A percentile compares a stretch with the other conserved stretches of the same genome.
These are phyloP conservation scores for Aspergillus sp. DNA, from an alignment of 2,329 filamentous ascomycete species.

Conservation along the genomic window DNA sequence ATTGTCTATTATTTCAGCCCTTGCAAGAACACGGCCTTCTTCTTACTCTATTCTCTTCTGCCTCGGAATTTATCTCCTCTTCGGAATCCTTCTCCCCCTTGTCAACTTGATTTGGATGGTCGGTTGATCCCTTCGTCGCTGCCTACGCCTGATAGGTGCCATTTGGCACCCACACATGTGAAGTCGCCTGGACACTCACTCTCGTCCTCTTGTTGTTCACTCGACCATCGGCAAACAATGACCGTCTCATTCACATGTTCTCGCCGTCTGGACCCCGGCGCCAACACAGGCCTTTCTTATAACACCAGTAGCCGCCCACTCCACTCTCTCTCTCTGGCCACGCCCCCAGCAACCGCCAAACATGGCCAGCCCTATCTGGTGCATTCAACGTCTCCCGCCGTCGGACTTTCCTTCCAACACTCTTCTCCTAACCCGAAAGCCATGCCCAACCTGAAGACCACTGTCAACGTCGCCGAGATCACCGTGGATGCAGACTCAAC, in stretches of 20 bases:
- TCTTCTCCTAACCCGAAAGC: constrained; percentile 8
- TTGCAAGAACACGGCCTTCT: background rate
- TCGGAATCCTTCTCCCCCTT: constrained; percentile 1
- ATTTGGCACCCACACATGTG: constrained; percentile 16
- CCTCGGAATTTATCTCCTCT: background rate
- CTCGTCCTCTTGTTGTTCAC: background rate
- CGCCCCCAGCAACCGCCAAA: constrained; percentile 8
- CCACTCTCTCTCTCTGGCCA: constrained; percentile 9
- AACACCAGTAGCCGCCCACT: constrained; percentile 10
- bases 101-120: constrained; percentile 1
- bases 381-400: background rate
- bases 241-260: constrained; percentile 28
- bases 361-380: constrained; percentile 3
- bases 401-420: constrained; percentile 8
- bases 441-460: constrained; percentile 18
- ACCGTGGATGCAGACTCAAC: constrained; percentile 6
- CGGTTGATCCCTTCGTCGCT: constrained; percentile 13
- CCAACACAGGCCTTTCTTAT: constrained; percentile 12
- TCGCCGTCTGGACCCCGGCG: constrained; percentile 17
- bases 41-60: background rate
- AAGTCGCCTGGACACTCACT: constrained; percentile 3
- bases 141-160: constrained; percentile 11
- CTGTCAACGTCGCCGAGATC: constrained; percentile 19
- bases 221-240: background rate
- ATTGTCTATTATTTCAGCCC: background rate